Evolutionary conservation across 2,329 filamentous ascomycete genomes (phyloP).

Genomic region (Reticulascus tulasneorum): DNA sequence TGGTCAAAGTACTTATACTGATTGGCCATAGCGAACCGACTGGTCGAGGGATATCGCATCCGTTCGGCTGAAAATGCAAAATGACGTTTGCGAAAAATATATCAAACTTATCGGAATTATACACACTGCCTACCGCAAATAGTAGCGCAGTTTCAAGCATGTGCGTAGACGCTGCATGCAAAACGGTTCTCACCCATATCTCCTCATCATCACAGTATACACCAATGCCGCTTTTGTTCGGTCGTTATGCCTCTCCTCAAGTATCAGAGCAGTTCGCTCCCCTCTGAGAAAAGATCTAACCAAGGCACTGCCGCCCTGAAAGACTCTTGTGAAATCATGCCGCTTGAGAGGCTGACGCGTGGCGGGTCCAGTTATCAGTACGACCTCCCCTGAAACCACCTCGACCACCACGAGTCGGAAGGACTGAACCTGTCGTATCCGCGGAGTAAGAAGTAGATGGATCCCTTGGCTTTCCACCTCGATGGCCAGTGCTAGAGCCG

Average conservation of each 20-base stretch:
- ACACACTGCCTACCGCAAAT: constrained; percentile 6
- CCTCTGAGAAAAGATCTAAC: neutral
- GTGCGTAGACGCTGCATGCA: neutral
- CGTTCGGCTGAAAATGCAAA: constrained; percentile 5
- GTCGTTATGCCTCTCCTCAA: constrained; percentile 1
- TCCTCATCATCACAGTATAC: neutral
- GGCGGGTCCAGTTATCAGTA: constrained; percentile 38
- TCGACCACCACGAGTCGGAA: constrained; percentile 29
- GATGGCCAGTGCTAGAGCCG: constrained; percentile 12
- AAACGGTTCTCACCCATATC: constrained; percentile 1
- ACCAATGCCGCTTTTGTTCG: constrained; percentile 3
- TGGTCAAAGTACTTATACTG: constrained; percentile 4
- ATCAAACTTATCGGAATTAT: constrained; percentile 5
- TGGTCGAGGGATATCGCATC: neutral
- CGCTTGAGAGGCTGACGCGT: constrained; percentile 9
- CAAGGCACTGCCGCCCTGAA: neutral
- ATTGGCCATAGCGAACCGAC: constrained; percentile 3
- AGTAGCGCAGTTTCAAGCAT: constrained; percentile 2
- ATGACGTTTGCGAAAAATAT: constrained; percentile 4
- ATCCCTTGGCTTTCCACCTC: constrained; percentile 17
- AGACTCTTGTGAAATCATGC: constrained; percentile 2
- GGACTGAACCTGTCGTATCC: constrained; percentile 10
- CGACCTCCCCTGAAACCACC: constrained; percentile 35
- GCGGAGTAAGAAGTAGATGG: constrained; percentile 12
- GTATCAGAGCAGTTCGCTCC: neutral